These are phyloP conservation scores for Zopfia rhizophila DNA, from an alignment of 2,329 filamentous ascomycete species.

Conservation along the genomic window DNA sequence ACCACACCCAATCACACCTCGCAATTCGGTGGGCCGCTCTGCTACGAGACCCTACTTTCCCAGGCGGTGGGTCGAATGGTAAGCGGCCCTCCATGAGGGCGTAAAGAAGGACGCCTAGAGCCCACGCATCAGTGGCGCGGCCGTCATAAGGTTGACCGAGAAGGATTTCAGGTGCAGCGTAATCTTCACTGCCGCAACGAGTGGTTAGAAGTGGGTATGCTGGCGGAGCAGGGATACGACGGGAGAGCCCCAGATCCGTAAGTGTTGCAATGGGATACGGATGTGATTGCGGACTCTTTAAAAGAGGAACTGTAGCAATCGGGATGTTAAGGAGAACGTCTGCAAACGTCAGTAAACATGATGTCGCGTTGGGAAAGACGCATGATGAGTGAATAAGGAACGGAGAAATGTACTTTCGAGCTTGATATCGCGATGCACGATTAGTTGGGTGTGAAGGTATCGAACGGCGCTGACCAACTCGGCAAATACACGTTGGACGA, in stretches of 20 bases:
- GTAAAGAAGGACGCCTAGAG: slow-evolving; percentile 90
- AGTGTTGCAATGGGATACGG: slow-evolving; percentile 87
- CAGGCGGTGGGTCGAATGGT: slow-evolving; percentile 90
- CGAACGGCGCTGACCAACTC: slow-evolving; percentile 86
- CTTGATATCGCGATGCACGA: slow-evolving; percentile 98
- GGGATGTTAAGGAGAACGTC: slow-evolving; percentile 92
- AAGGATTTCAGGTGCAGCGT: slow-evolving; percentile 94
- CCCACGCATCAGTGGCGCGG: slow-evolving; percentile 92
- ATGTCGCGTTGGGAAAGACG: slow-evolving; percentile 29
- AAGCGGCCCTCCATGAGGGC: slow-evolving; percentile 91
- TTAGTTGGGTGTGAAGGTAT: slow-evolving; percentile 85
- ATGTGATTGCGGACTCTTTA: slow-evolving; percentile 76
- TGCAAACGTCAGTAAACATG: slow-evolving; percentile 54
- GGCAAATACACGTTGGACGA: slow-evolving; percentile 87
- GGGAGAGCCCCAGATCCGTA: slow-evolving; percentile 89
- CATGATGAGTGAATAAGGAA: slow-evolving; percentile 33
- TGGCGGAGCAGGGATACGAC: slow-evolving; percentile 76
- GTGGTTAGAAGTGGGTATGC: slow-evolving; percentile 91
- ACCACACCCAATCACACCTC: slow-evolving; percentile 94
- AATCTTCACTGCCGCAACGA: slow-evolving; percentile 95
- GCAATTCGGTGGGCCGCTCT: slow-evolving; percentile 94
- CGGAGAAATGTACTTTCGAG: slow-evolving; percentile 80
- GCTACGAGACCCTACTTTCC: slow-evolving; percentile 77
- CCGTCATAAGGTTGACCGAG: slow-evolving; percentile 96
- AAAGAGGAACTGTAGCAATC: slow-evolving; percentile 70